Percentiles rank a stretch among this genome's conserved stretches.
phyloP scores from a whole-genome alignment of 441 rosid genomes.

The Euphorbia neoarborescens region DNA sequence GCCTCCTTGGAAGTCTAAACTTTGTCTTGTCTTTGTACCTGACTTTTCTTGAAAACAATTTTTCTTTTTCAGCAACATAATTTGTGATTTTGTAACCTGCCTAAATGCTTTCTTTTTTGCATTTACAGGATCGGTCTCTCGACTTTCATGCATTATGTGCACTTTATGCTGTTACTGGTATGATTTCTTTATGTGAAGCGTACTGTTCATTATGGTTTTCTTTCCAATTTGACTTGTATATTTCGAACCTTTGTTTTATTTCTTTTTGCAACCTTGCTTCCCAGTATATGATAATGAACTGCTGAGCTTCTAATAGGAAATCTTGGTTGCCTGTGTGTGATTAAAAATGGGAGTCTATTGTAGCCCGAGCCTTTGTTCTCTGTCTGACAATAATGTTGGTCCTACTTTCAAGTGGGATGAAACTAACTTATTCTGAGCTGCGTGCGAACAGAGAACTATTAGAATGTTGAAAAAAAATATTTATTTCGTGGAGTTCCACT shows the following conservation, averaged over 20 bases:
- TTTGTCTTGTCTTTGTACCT: not conserved
- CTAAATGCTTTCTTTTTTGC: conserved; percentile 19
- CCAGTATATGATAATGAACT: not conserved
- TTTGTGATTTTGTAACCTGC: conserved; percentile 9
- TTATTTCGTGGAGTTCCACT: not conserved
- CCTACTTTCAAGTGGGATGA: not conserved
- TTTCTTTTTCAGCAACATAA: conserved; percentile 6
- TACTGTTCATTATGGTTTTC: conserved; percentile 1
- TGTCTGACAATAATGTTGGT: not conserved
- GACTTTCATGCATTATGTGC: conserved; percentile 63
- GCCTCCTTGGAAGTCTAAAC: not conserved
- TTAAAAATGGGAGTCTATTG: conserved; percentile 6
- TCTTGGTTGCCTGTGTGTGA: not conserved
- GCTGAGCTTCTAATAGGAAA: conserved; percentile 7
- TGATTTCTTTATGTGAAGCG: conserved; percentile 12
- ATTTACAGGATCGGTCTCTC: conserved; percentile 61
- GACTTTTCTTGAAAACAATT: not conserved
- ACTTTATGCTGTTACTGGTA: conserved; percentile 71
- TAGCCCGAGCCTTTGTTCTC: not conserved
- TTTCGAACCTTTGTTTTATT: not conserved
- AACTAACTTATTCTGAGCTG: not conserved
- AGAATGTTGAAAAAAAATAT: not conserved
- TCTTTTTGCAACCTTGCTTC: not conserved
- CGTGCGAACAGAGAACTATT: not conserved
- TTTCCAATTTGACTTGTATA: conserved; percentile 3